Evolutionary conservation across 208 protist species (phyloP), one percentile per base, ranked within the genome.

Genomic region (Acanthamoeba divionensis): DNA sequence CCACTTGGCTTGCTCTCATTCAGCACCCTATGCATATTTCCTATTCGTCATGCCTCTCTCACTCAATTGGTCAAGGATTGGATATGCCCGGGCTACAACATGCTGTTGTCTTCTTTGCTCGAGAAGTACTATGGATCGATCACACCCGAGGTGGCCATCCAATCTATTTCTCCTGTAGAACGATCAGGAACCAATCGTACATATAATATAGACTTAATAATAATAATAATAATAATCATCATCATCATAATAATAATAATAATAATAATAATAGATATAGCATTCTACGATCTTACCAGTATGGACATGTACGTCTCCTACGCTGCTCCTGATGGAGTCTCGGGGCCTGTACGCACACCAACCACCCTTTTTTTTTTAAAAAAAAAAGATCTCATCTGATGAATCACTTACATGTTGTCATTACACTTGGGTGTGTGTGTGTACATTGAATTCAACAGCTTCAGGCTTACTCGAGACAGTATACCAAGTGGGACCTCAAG

Each of bases 201-300:
- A 26, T 26, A n/a, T n/a, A n/a, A n/a, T n/a, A n/a, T n/a, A n/a
- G n/a, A n/a, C n/a, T n/a, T n/a, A n/a, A n/a, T n/a, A n/a, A n/a
- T n/a, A n/a, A n/a, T n/a, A n/a, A n/a, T n/a, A n/a, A n/a, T n/a
- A n/a, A n/a, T n/a, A n/a, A n/a, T n/a, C n/a, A n/a, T 29, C n/a
- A 0, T 38, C 65, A 15, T 36, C 8, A 21, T 26, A 10, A 57
- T 9, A 33, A 26, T 21, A 48, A 41, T 26, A 31, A 18, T 18
- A 7, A 38, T 38, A 0, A 24, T 48, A 36, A 12, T 3, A 3
- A 47, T 41, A 75, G 66, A 92, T 79, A 55, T 92, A 0, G 91
- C 91, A n/a, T 41, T 90, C 21, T 92, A 92, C 29, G 91, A 92
- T 36, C 36, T 92, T 31, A 52, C 65, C 41, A 45, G 91, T 21